Base-by-base conservation (phyloP, 2,329 filamentous ascomycete genomes). In the Drechslerella coelobrocha region DNA sequence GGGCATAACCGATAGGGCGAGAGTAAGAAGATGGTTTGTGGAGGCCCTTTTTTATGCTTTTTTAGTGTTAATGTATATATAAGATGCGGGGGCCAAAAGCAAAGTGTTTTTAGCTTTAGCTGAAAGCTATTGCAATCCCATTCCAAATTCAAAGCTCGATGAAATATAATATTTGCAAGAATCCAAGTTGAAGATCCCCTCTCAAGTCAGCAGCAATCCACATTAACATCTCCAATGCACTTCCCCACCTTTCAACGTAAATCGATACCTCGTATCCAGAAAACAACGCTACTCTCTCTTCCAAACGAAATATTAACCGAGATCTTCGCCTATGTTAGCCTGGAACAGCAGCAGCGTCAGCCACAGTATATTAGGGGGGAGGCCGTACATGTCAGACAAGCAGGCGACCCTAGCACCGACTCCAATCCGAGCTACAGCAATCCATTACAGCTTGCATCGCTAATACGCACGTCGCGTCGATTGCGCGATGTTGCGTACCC, bases 211-310 rank as follows among this genome's bases (percentile, higher is more conserved):
- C n/a, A n/a, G n/a, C n/a, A n/a, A n/a, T n/a, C n/a, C n/a, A n/a
- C n/a, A n/a, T n/a, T n/a, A 41, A 17, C n/a, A 12, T 9, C n/a
- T 14, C 8, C 19, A 21, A 45, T 45, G 41, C 19, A 23, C 9
- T 45, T 45, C 19, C 41, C 41, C 19, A 21, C 41, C 4, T 21
- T 45, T 17, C 41, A 21, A 45, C 34, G 34, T 14, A 39, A 39
- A n/a, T n/a, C n/a, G n/a, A n/a, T n/a, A 39, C 34, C 34, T n/a
- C 34, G 34, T n/a, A 4, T 14, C 12, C 34, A n/a, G 5, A 52
- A 57, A 50, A 59, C 47, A 29, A 48, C 51, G 26, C 61, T 68
- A 19, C 62, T 68, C 31, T 60, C 54, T 10, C 62, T 68, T 6
- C 62, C 62, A n/a, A 45, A 54, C 48, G 62, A 68, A 27, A 26